Base-by-base conservation (phyloP, 2,329 filamentous ascomycete species). In the Diplodia scrobiculata region DNA sequence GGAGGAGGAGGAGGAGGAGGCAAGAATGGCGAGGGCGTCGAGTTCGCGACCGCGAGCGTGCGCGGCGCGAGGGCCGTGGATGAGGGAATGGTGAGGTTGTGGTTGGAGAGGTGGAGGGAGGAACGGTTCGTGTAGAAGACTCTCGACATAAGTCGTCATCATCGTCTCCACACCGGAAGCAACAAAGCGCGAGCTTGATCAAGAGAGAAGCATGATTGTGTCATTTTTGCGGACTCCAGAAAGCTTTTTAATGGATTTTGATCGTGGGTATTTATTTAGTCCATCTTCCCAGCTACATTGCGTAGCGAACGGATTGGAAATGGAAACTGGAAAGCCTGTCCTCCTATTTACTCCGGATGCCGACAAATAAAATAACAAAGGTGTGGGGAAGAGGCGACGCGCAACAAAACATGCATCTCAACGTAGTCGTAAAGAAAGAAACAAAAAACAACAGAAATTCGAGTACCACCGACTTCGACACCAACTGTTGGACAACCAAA, bases 271-370 rank as follows among this genome's bases (percentile, higher is more conserved):
- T 60, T 34, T 58, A 47, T 60, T 48, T 45, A n/a, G 17, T 7
- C 41, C 41, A 19, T 45, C 41, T 45, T 45, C 41, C 41, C 10
- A 19, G 41, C 41, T 45, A 45, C 52, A 4, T 25, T 17, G 6
- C 34, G 52, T 38, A 19, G 29, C 29, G n/a, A 55, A 55, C 10
- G 19, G 32, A 36, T n/a, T 3, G 38, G 45, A 27, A 29, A 60
- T 25, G 36, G 38, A 32, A 21, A 13, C 10, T 32, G 6, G 21
- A 60, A 29, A 32, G 27, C 38, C 9, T 10, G 14, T 27, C 55
- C 55, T 60, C 55, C 55, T 60, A 45, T 60, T 27, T 60, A 60
- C 55, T 47, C 55, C 55, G 45, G 25, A 32, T 27, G 32, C 55
- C 17, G 14, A 60, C 45, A 60, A 29, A 27, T 47, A 60, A 27